Evolutionary conservation across 441 rosid genomes (phyloP), one percentile per base, ranked within the genome.

Genomic region (Populus hybrid): DNA sequence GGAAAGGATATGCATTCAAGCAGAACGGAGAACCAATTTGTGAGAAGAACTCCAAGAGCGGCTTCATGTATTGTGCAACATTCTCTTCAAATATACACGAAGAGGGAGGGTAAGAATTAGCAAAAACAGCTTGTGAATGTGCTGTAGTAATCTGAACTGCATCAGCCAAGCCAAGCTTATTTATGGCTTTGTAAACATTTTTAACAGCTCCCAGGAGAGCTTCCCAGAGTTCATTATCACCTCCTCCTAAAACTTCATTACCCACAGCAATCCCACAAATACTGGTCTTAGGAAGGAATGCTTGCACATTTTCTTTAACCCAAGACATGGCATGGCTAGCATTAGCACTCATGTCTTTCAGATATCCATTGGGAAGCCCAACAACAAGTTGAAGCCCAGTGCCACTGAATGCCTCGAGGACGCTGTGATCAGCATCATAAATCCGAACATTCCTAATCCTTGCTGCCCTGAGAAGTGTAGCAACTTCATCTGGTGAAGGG

Each of bases 221-320:
- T 73, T 83, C 90, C 64, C 87, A 86, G 0, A 91, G 88, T 79
- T 92, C 98, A 24, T 75, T 63, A 72, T 84, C 88, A 74, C 74
- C 38, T 8, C 87, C 90, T 69, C 95, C 99, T 11, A 95, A 83
- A 83, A 95, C 88, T 86, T 95, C 99, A 76, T 95, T 95, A 3
- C 99, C 99, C 18, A 95, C 81, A 2, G 99, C 93, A 9, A 95
- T 90, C 77, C 99, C 99, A n/a, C 92, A 82, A 64, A 95, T 89
- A 61, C 87, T 87, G 33, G 99, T 93, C 78, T 85, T 77, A 0
- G 99, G 99, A 75, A 92, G 87, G 86, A 87, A 95, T 65, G 93
- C 83, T 80, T 88, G 84, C 77, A 95, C 95, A 84, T 93, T 95
- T 7, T 95, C 91, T 83, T 89, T 88, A 33, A 93, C 97, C 99